phyloP scores from a whole-genome alignment of 2,329 filamentous ascomycete species.

The Aschersonia sp. region DNA sequence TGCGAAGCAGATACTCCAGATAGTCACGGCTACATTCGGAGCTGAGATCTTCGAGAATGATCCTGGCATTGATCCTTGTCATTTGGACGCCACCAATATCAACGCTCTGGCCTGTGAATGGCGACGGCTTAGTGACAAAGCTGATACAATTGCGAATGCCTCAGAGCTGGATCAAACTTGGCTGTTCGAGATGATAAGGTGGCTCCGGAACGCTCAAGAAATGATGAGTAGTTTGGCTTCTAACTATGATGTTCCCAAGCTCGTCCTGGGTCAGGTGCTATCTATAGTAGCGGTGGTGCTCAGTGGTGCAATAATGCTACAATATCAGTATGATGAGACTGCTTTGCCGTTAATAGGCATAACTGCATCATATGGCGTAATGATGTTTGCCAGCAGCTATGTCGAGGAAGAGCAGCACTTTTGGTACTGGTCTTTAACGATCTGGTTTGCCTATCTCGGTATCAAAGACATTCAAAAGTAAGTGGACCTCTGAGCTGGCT shows the following conservation, averaged over 20 bases:
- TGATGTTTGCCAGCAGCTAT: conserved; percentile 98
- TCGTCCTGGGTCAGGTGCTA: conserved; percentile 31
- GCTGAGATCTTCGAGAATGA: conserved; percentile 23
- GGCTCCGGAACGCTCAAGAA: conserved; percentile 58
- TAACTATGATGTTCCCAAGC: conserved; percentile 65
- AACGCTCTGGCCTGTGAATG: conserved; percentile 57
- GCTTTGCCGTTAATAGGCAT: conserved; percentile 33
- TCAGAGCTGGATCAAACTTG: conserved; percentile 21
- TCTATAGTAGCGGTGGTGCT: conserved; percentile 17
- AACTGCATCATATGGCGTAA: conserved; percentile 53
- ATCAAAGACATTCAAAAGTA: conserved; percentile 30
- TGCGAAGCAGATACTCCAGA: conserved; percentile 62
- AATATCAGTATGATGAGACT: conserved; percentile 3
- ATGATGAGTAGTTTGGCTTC: conserved; percentile 82
- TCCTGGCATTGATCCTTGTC: conserved; percentile 20
- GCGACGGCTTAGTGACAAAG: conserved; percentile 22
- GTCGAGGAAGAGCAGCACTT: conserved; percentile 98
- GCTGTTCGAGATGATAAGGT: conserved; percentile 34
- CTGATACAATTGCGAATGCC: conserved; percentile 8
- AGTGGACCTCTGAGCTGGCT: background rate
- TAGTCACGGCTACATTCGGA: conserved; percentile 61
- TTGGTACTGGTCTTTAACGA: conserved; percentile 82
- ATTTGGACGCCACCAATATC: conserved; percentile 22
- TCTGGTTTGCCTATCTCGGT: conserved; percentile 48
- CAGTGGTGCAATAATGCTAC: conserved; percentile 4